These are phyloP conservation scores for Glaciozyma antarctica DNA, from an alignment of 768 basidiomycete genomes.

Conservation along the genomic window DNA sequence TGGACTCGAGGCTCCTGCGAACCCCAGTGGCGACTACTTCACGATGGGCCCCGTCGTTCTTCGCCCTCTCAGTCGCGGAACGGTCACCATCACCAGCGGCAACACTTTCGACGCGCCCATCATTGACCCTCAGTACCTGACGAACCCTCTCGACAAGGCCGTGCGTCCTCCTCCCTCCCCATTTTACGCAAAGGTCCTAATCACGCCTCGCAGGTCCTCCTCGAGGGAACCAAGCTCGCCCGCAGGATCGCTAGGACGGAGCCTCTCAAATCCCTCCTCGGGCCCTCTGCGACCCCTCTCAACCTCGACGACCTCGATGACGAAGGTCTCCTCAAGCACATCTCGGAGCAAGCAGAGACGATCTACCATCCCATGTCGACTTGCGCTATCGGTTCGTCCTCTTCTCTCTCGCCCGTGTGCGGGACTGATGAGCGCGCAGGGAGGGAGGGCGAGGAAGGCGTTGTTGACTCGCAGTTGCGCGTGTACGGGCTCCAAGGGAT, in stretches of 20 bases:
- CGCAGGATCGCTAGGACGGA: constrained; percentile 13
- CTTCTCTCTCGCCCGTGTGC: background rate
- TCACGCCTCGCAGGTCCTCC: constrained; percentile 17
- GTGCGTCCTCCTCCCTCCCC: constrained; percentile 1
- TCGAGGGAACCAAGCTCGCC: constrained; percentile 24
- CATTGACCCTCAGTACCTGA: constrained; percentile 26
- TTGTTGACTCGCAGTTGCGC: constrained; percentile 7
- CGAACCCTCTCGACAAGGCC: constrained; percentile 19
- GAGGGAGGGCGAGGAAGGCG: constrained; percentile 2
- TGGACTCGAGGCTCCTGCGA: constrained; percentile 3
- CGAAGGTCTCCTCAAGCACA: constrained; percentile 11
- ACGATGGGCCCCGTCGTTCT: constrained; percentile 14
- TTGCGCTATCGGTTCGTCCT: constrained; percentile 17
- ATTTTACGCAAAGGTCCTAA: background rate
- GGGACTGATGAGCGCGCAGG: background rate
- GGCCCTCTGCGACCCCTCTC: constrained; percentile 5
- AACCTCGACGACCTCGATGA: constrained; percentile 12
- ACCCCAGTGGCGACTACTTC: constrained; percentile 10
- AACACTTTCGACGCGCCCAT: constrained; percentile 22
- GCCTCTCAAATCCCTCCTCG: constrained; percentile 14
- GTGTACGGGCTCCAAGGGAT: constrained; percentile 20
- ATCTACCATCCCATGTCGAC: constrained; percentile 29
- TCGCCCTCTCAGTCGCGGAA: constrained; percentile 15
- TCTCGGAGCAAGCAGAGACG: constrained; percentile 16
- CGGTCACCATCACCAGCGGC: constrained; percentile 15